Conservation (phyloP, 257 asterid genomes). For the Ocimum tenuiflorum region DNA sequence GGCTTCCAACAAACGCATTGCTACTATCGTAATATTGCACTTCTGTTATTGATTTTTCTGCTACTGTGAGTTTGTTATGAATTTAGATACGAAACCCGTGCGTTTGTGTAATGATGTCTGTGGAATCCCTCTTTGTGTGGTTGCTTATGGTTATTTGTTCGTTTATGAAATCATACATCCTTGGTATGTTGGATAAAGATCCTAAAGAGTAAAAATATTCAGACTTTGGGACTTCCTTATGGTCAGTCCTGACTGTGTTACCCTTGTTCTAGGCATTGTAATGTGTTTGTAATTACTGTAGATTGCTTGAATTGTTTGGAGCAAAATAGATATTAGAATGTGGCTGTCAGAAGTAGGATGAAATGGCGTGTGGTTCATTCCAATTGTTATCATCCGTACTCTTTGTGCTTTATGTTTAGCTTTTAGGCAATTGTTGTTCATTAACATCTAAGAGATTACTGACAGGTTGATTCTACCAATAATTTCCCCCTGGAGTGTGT, state of each 20-base stretch:
- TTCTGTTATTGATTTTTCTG: too few relatives aligned
- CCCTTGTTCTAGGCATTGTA: background rate
- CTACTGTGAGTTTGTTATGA: too few relatives aligned
- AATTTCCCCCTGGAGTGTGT: constrained; percentile 82
- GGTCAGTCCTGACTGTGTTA: background rate
- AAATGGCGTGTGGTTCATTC: background rate
- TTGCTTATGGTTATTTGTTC: too few relatives aligned
- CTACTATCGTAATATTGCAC: constrained; percentile 55
- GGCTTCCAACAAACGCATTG: constrained; percentile 80
- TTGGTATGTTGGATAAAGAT: background rate
- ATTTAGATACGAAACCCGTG: background rate
- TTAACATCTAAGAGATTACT: constrained; percentile 18
- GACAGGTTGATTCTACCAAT: constrained; percentile 82
- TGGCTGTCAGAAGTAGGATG: background rate
- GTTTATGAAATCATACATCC: too few relatives aligned
- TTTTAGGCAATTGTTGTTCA: background rate
- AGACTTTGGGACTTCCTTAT: background rate
- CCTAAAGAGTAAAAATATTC: background rate
- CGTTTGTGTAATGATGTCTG: too few relatives aligned
- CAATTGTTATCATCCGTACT: background rate
- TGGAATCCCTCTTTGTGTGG: too few relatives aligned
- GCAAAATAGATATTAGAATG: constrained; percentile 4
- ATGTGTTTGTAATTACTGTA: background rate
- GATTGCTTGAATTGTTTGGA: background rate
- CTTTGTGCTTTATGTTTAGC: background rate